Percentiles rank a stretch among this genome's conserved stretches.
These are phyloP conservation scores for Globisporangium alternatum DNA, from an alignment of 352 stramenopile genomes.

Conservation along the genomic window DNA sequence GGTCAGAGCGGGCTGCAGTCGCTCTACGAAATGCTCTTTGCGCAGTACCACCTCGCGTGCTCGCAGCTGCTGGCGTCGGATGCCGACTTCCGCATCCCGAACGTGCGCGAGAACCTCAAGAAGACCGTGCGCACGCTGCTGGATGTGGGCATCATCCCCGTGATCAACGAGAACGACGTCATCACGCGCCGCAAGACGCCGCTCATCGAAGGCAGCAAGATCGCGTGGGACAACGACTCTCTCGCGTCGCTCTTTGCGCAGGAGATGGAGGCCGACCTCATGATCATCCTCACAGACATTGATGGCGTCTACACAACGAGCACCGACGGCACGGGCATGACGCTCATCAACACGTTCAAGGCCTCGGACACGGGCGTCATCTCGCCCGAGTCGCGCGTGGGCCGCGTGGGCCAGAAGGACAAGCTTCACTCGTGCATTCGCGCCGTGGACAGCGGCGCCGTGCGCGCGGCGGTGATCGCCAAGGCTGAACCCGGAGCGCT, in stretches of 20 bases:
- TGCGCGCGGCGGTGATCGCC: constrained; percentile 57
- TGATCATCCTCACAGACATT: constrained; percentile 78
- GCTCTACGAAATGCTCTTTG: constrained; percentile 85
- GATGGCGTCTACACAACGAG: constrained; percentile 51
- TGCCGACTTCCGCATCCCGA: constrained; percentile 66
- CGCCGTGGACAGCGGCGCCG: constrained; percentile 64
- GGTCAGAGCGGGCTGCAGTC: constrained; percentile 81
- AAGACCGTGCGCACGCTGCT: constrained; percentile 61
- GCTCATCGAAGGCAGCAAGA: constrained; percentile 51
- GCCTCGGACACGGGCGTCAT: constrained; percentile 42
- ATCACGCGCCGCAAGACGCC: constrained; percentile 67
- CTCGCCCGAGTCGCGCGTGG: constrained; percentile 52
- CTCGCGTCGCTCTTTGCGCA: constrained; percentile 73
- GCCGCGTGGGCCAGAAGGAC: constrained; percentile 67
- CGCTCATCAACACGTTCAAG: constrained; percentile 51
- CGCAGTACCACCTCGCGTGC: constrained; percentile 81
- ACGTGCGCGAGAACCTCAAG: constrained; percentile 64
- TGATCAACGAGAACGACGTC: constrained; percentile 88
- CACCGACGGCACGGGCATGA: constrained; percentile 26
- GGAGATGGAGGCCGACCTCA: constrained; percentile 68
- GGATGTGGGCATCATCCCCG: constrained; percentile 79
- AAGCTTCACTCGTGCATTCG: constrained; percentile 81
- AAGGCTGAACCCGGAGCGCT: constrained; percentile 64
- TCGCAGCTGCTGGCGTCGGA: constrained; percentile 81
- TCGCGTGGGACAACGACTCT: constrained; percentile 87